Evolutionary conservation across 2,329 filamentous ascomycete species (phyloP).

Genomic region (Sclerotinia trifoliorum): DNA sequence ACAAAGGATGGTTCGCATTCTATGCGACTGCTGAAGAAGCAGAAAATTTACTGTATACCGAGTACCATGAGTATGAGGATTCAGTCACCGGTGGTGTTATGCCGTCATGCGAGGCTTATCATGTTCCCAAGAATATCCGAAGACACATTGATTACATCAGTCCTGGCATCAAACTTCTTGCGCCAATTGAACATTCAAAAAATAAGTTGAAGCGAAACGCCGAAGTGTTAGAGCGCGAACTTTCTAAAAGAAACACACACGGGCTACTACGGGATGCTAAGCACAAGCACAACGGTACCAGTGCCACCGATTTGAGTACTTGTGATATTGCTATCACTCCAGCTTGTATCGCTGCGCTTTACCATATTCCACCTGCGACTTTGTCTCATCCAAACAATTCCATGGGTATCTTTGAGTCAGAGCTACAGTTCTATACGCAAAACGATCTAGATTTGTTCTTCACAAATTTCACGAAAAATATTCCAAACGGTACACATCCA

Average conservation of each 20-base stretch:
- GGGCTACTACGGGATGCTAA: slow-evolving; percentile 2
- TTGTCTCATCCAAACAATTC: slow-evolving; percentile 36
- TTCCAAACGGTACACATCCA: slow-evolving; percentile 39
- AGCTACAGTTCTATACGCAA: slow-evolving; percentile 42
- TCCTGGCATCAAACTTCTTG: slow-evolving; percentile 45
- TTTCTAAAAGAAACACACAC: slow-evolving; percentile 19
- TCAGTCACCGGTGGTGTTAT: slow-evolving; percentile 34
- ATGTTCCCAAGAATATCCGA: slow-evolving; percentile 48
- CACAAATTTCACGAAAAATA: slow-evolving; percentile 33
- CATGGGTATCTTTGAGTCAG: slow-evolving; percentile 43
- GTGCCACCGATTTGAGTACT: slow-evolving; percentile 47
- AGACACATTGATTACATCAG: slow-evolving; percentile 53
- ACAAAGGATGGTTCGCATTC: slow-evolving; percentile 43
- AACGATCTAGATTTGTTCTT: slow-evolving; percentile 42
- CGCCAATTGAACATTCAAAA: slow-evolving; percentile 42
- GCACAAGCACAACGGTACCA: not conserved
- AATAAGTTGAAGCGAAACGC: slow-evolving; percentile 24
- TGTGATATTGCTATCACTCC: slow-evolving; percentile 34
- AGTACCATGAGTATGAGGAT: slow-evolving; percentile 48
- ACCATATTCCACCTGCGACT: slow-evolving; percentile 38
- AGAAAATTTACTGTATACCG: slow-evolving; percentile 42
- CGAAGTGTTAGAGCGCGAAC: slow-evolving; percentile 7
- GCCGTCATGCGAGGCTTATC: slow-evolving; percentile 43
- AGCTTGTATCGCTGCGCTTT: slow-evolving; percentile 38
- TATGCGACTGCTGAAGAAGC: slow-evolving; percentile 41